Percentiles rank a stretch among this genome's conserved stretches.
Evolutionary conservation across 2,329 filamentous ascomycete species (phyloP).

Genomic region (Periconia macrospinosa): DNA sequence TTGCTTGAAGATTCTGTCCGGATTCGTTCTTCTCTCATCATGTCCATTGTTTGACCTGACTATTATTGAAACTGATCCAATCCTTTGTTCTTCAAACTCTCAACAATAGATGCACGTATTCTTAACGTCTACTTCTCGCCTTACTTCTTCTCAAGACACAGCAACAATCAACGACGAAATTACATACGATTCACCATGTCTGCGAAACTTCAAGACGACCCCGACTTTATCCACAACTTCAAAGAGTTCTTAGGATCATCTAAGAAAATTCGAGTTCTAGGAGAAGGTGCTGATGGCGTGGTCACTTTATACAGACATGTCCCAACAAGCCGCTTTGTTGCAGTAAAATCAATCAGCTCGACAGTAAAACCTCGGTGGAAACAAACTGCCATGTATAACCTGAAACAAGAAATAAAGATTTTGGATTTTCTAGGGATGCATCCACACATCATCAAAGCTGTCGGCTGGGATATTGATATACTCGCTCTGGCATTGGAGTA

Average conservation of each 20-base stretch:
- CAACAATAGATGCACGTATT: no score
- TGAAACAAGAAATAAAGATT: not conserved
- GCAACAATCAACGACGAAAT: not conserved
- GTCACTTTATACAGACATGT: not conserved
- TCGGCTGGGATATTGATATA: conserved; percentile 2
- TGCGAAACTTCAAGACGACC: not conserved
- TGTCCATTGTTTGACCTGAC: no score
- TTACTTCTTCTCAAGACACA: no score
- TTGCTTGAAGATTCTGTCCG: no score
- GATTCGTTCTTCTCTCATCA: no score
- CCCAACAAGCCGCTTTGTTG: not conserved
- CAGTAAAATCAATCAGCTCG: not conserved
- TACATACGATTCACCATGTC: not conserved
- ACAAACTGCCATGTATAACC: not conserved
- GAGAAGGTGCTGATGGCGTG: not conserved
- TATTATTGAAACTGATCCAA: no score
- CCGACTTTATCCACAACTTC: not conserved
- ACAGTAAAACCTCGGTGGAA: not conserved
- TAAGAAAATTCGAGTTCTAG: not conserved
- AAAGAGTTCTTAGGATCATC: not conserved
- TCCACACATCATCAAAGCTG: conserved; percentile 14
- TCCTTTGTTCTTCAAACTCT: no score
- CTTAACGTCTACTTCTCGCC: no score
- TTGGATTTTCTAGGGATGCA: conserved; percentile 1
- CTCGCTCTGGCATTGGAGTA: conserved; percentile 24